phyloP scores from a whole-genome alignment of 139 green algal genomes.

The Gonium pectorale region DNA sequence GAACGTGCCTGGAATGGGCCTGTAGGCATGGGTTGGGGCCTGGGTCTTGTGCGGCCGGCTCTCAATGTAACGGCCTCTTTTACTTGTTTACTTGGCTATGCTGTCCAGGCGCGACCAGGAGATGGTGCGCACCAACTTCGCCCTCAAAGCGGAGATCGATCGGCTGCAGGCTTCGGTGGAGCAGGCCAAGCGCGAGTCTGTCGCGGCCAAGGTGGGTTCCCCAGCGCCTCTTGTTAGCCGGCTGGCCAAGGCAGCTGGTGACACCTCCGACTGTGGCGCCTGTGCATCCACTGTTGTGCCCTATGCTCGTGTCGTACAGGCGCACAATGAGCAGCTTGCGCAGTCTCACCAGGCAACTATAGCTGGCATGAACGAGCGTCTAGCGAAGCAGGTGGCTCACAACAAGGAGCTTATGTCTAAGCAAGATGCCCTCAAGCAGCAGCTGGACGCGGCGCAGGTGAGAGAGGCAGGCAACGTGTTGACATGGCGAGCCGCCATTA shows the following conservation, averaged over 20 bases:
- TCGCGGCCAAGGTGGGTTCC: background rate
- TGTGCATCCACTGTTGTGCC: background rate
- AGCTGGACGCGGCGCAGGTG: background rate
- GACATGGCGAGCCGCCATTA: too few species aligned
- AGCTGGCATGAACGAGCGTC: slow-evolving; percentile 24
- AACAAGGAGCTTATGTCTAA: slow-evolving; percentile 29
- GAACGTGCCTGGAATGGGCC: too few species aligned
- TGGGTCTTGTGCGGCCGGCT: too few species aligned
- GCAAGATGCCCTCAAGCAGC: slow-evolving; percentile 9
- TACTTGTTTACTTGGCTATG: background rate
- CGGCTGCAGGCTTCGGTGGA: slow-evolving; percentile 16
- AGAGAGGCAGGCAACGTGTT: too few species aligned
- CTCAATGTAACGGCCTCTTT: too few species aligned
- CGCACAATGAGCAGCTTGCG: slow-evolving; percentile 12
- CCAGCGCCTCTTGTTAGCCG: background rate
- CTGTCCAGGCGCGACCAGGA: slow-evolving; percentile 35
- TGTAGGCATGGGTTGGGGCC: too few species aligned
- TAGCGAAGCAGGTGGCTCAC: background rate
- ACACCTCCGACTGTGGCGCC: too few species aligned
- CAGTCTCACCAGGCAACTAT: background rate
- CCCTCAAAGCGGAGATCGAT: slow-evolving; percentile 25
- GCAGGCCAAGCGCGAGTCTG: slow-evolving; percentile 9
- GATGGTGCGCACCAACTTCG: slow-evolving; percentile 30
- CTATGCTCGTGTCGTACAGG: too few species aligned
- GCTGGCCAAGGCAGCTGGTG: too few species aligned